Evolutionary conservation across 2,329 filamentous ascomycete species (phyloP), one percentile per base, ranked within the genome.

Genomic region (Incumbomyces delicatus): DNA sequence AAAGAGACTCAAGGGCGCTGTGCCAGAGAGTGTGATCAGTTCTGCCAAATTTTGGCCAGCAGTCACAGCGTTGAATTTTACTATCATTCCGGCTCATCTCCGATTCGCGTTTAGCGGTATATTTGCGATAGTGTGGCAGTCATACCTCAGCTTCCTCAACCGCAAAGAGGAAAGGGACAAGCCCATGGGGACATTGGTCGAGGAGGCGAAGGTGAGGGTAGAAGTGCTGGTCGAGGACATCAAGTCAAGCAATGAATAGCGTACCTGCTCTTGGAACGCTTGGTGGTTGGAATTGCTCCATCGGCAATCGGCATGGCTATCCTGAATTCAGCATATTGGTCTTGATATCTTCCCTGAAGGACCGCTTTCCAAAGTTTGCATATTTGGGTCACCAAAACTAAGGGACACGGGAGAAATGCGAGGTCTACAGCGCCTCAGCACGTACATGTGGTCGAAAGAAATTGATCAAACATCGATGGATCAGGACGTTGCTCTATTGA

Each of bases 41-140:
- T 85, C 82, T 50, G 81, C 81, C 62, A 94, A 94, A 67, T 66
- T 95, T 20, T 95, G 89, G 89, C 90, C 89, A 0, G 80, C 80
- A 0, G 83, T 94, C n/a, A 94, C 84, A 12, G 87, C 88, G 0
- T 82, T 95, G 61, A 89, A 76, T 63, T 94, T 95, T 60, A 80
- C 83, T 14, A 92, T 87, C 58, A 71, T 95, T 3, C 78, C 81
- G 20, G 71, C 87, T 41, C 80, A 90, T 60, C 90, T 87, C 64
- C 73, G 89, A 43, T 85, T 80, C 56, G 75, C 94, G 11, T 92
- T 95, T 56, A 79, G 83, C 0, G 87, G 85, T 1, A 68, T 83
- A 6, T 76, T 94, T 53, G 86, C 87, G 1, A 83, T 95, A 43
- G 85, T 85, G 0, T 95, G 89, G 89, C 89, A 95, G 74, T 88